Evolutionary conservation across 176 grass and related monocot genomes (phyloP), one percentile per base, ranked within the genome.

Genomic region (Oryza glaberrima): DNA sequence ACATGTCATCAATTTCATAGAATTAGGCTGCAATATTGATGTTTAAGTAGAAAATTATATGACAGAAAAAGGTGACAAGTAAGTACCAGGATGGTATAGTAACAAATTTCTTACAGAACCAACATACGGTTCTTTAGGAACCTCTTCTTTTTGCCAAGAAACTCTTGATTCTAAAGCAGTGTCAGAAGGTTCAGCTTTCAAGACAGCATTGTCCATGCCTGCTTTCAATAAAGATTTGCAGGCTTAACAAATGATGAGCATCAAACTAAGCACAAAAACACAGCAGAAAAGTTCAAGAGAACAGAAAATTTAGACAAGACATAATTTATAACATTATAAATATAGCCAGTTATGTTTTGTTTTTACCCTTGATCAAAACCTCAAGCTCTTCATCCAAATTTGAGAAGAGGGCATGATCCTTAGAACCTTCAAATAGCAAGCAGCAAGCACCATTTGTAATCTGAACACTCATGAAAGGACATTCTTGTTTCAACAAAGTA

Each of bases 401-500:
- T 79, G 80, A 41, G 76, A 84, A 66, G 72, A 85, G 69, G 26
- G 69, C 6, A 71, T 78, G 54, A 77, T 88, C 82, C 48, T 77
- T 85, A 83, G 84, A 94, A 82, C 89, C 87, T 92, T 92, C 70
- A 79, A 82, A 87, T 87, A 94, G 87, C 81, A 94, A 90, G 86
- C 85, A 94, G 81, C 81, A 91, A 84, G 70, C 81, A 90, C 84
- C 84, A 79, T 93, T 85, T 85, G 87, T 87, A 75, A 92, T 87
- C 92, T 94, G 89, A 92, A 83, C 30, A 89, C 73, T 79, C 83
- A 83, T 75, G 63, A 83, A 90, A 86, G n/a, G 63, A 80, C 41
- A 54, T 85, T 77, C 77, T 85, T 85, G 81, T 64, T 82, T 88
- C 73, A 85, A 91, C 56, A 15, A 78, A 68, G 38, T 61, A 83